These are phyloP conservation scores for Candida coquimbonensis DNA, from an alignment of 805 yeast species.

Conservation along the genomic window DNA sequence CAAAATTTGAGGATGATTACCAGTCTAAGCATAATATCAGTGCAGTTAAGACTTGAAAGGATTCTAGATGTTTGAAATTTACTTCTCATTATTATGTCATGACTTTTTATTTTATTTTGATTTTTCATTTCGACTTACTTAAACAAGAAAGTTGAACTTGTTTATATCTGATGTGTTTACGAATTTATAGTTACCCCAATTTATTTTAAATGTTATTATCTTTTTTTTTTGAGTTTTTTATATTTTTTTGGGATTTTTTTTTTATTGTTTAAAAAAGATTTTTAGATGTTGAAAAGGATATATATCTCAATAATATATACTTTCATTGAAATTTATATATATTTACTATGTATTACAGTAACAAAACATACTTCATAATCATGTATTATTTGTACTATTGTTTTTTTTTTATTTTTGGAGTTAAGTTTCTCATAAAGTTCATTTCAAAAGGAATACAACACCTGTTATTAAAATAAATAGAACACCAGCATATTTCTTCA, in stretches of 20 bases:
- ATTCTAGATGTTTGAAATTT: neutral
- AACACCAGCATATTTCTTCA: slow-evolving; percentile 5
- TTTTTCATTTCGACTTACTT: neutral
- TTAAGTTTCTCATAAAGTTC: neutral
- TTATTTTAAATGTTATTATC: neutral
- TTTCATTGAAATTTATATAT: too few relatives aligned
- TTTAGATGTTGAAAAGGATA: neutral
- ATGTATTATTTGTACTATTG: neutral
- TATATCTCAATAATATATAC: too few relatives aligned
- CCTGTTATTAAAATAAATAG: slow-evolving; percentile 1
- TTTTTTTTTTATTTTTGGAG: neutral
- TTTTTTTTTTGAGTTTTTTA: neutral
- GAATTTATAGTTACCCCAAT: neutral
- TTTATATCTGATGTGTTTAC: neutral
- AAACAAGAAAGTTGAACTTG: too few relatives aligned
- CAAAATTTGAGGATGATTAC: too few relatives aligned
- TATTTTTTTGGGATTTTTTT: neutral
- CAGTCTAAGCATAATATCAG: too few relatives aligned
- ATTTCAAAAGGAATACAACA: slow-evolving; percentile 1
- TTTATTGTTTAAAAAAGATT: too few relatives aligned
- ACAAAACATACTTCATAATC: too few relatives aligned
- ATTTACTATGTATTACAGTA: too few relatives aligned
- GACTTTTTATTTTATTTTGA: neutral
- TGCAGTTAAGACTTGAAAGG: too few relatives aligned
- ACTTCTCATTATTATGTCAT: neutral